Evolutionary conservation across 2,329 filamentous ascomycete genomes (phyloP), one percentile per base, ranked within the genome.

Genomic region (Fusarium clavum): DNA sequence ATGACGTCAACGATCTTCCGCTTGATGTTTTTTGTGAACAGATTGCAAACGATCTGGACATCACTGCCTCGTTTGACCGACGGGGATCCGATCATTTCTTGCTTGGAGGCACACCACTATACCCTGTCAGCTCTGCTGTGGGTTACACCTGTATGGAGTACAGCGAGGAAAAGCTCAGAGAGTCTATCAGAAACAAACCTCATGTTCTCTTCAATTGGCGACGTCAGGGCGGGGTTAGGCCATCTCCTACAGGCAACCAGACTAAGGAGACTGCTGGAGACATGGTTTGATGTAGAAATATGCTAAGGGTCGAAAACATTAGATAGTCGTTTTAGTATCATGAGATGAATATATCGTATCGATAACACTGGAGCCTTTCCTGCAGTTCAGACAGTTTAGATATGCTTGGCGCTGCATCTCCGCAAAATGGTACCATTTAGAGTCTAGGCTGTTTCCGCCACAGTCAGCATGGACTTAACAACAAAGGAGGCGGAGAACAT

Each of bases 1-100:
- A 89, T 68, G 93, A 95, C 71, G 92, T 94, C 67, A 95, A 95
- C 76, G 93, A 96, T 78, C 81, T 94, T 45, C 91, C 91, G 0
- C 84, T 94, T 5, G 92, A 95, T 76, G 82, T 84, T 11, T 97
- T 90, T 83, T 96, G 93, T 79, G 86, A 90, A 32, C 91, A 94
- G 75, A 85, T 96, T 34, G 88, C 90, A 16, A 79, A 85, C 18
- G 93, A 97, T 72, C 84, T 96, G 69, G 91, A 95, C 75, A 88
- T 92, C 60, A 88, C 95, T 71, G 89, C 90, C 11, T 86, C 87
- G 0, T 79, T 79, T 59, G 79, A 83, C 38, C 77, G 77, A 55
- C 73, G 73, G 14, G 61, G 72, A 7, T 58, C 77, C 16, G 68
- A 77, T 18, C 51, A 52, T 20, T 80, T 81, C 67, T 64, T 82